A percentile compares a stretch with the other conserved stretches of the same genome.
Evolutionary conservation across 2,329 filamentous ascomycete genomes (phyloP).

Genomic region (Ceratocystiopsis minuta): DNA sequence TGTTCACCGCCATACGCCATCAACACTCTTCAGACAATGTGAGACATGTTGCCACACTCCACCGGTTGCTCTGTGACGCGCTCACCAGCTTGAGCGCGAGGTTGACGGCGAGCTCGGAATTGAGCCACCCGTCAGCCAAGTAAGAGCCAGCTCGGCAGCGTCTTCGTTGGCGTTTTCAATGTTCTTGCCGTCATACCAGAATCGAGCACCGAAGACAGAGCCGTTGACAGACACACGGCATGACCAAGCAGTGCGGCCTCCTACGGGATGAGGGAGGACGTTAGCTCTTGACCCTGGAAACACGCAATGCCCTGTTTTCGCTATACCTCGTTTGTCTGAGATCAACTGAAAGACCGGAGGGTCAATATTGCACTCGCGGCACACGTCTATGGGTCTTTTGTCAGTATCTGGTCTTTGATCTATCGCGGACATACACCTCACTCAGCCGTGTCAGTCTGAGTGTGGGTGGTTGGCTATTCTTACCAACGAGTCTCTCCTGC

Average conservation of each 20-base stretch:
- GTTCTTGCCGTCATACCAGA: constrained; percentile 82
- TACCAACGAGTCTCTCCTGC: constrained; percentile 18
- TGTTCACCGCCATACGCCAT: neutral
- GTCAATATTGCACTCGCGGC: constrained; percentile 14
- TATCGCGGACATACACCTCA: too few relatives aligned
- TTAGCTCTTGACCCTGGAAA: neutral
- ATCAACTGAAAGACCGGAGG: constrained; percentile 16
- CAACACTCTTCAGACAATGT: neutral
- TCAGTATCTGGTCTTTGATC: neutral
- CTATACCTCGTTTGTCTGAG: constrained; percentile 18
- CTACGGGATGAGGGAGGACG: constrained; percentile 22
- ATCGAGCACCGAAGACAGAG: constrained; percentile 50
- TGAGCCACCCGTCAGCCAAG: constrained; percentile 28
- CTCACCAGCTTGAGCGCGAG: constrained; percentile 19
- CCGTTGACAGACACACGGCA: constrained; percentile 58
- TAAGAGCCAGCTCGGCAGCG: constrained; percentile 66
- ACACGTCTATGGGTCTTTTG: constrained; percentile 12
- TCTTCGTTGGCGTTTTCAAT: constrained; percentile 80
- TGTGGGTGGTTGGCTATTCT: neutral
- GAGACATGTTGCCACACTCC: neutral
- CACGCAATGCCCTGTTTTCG: neutral
- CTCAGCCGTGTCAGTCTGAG: neutral
- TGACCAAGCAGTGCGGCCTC: constrained; percentile 82
- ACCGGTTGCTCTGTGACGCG: too few relatives aligned
- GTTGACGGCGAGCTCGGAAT: constrained; percentile 23